Base-by-base conservation (phyloP, 208 protist genomes). In the Trypanosoma congolense region DNA sequence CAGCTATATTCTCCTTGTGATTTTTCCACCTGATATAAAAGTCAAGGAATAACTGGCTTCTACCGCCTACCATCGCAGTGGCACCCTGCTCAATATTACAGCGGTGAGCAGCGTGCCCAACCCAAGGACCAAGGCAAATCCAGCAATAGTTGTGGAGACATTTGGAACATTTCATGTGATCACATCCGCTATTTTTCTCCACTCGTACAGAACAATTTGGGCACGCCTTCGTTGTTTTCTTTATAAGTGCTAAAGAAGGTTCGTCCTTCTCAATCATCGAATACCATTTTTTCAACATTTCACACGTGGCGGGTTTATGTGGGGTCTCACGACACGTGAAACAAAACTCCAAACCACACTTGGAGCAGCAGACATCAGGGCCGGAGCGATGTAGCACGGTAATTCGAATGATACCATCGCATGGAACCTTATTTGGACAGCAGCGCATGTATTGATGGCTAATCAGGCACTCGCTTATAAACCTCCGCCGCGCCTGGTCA, bases 111-210 rank as follows among this genome's bases (percentile, higher is more conserved):
- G 72, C 73, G 46, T 84, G 77, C 40, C 85, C 50, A 8, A 40
- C 46, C 77, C 77, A 84, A 19, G 69, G 62, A 14, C 70, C 71
- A 41, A 69, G 44, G 44, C 77, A 84, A 21, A 84, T 42, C 77
- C 77, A 84, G 52, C 77, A 84, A 31, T 84, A 84, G 14, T 84
- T 74, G 36, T 85, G 56, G 26, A 41, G 22, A 42, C 79, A 85
- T 59, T 35, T 14, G 51, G 59, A 41, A 50, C 73, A 89, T 14
- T 51, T 88, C 77, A 89, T 90, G 56, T 89, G 81, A 25, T 86
- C 92, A 59, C 84, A 92, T 31, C 84, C 84, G 4, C 65, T 78
- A 48, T 91, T 82, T 56, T 92, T 92, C 55, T 92, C 81, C 24
- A 92, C 92, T 12, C 49, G 47, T 1, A 45, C 62, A 21, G 31